A percentile compares a stretch with the other conserved stretches of the same genome.
Conservation (phyloP, 2,329 filamentous ascomycete species). For the Fusarium duplospermum region DNA sequence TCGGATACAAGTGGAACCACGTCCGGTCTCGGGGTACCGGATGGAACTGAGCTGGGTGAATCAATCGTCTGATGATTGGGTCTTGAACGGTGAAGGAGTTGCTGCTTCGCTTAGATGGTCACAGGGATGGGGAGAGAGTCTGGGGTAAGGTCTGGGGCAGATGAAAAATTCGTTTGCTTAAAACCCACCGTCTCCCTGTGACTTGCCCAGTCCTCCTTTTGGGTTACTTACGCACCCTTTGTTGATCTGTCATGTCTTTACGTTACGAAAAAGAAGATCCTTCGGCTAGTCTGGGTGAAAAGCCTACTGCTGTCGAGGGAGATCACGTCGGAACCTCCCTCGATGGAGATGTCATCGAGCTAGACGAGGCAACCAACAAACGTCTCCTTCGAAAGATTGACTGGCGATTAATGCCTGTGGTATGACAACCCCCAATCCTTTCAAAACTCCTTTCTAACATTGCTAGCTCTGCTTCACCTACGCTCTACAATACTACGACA, state of each 20-base stretch:
- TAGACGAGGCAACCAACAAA: slow-evolving; percentile 27
- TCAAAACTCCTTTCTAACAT: background rate
- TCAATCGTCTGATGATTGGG: background rate
- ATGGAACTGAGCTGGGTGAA: background rate
- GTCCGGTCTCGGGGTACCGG: background rate
- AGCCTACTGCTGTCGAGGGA: background rate
- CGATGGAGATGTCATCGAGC: background rate
- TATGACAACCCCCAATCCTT: slow-evolving; percentile 1
- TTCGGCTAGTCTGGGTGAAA: background rate
- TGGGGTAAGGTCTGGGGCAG: background rate
- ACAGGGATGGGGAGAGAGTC: background rate
- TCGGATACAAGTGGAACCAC: background rate
- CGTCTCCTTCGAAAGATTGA: slow-evolving; percentile 35
- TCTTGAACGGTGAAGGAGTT: background rate
- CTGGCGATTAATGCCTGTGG: slow-evolving; percentile 41
- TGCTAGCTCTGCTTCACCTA: slow-evolving; percentile 46
- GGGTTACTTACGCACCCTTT: background rate
- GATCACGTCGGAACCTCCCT: background rate
- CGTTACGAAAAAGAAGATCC: background rate
- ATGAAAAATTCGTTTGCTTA: background rate
- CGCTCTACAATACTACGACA: slow-evolving; percentile 49
- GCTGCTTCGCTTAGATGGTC: background rate
- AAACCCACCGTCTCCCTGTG: background rate
- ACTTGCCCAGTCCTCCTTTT: background rate
- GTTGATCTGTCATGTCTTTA: background rate